phyloP scores from a whole-genome alignment of 2,329 filamentous ascomycete species.

The Taxawa tesnikishii region DNA sequence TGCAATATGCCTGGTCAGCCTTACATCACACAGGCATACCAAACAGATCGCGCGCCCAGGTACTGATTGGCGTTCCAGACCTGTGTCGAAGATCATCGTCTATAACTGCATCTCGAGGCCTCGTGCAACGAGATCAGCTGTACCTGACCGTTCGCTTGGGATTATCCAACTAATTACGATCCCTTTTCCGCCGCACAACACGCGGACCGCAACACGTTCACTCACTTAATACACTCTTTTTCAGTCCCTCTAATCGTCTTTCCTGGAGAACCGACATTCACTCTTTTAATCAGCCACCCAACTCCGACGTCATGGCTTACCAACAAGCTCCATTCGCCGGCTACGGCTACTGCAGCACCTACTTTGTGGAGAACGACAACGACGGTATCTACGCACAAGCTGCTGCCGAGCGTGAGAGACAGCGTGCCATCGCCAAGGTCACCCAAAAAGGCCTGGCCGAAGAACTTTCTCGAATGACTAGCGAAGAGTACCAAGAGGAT shows the following conservation, averaged over 20 bases:
- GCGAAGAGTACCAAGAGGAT: conserved; percentile 88
- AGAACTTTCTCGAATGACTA: conserved; percentile 73
- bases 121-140: conserved; percentile 11
- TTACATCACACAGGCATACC: conserved; percentile 4
- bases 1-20: conserved; percentile 7
- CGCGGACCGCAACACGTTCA: conserved; percentile 21
- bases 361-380: conserved; percentile 52
- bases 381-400: conserved; percentile 41
- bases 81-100: conserved; percentile 17
- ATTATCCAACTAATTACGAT: conserved; percentile 47
- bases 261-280: conserved; percentile 36
- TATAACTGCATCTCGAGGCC: conserved; percentile 17
- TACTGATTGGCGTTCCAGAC: conserved; percentile 21
- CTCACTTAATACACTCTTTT: conserved; percentile 14
- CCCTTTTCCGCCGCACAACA: conserved; percentile 29
- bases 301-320: conserved; percentile 40
- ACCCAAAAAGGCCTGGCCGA: conserved; percentile 80
- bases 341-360: conserved; percentile 55
- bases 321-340: conserved; percentile 36
- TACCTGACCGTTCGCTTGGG: conserved; percentile 26
- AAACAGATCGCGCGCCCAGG: conserved; percentile 10
- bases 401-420: conserved; percentile 61
- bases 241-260: conserved; percentile 21
- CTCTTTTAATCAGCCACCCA: conserved; percentile 27
- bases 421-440: conserved; percentile 66